Percentiles rank a stretch among this genome's conserved stretches.
These are phyloP conservation scores for Fusarium veterinarium DNA, from an alignment of 2,329 filamentous ascomycete genomes.

Conservation along the genomic window DNA sequence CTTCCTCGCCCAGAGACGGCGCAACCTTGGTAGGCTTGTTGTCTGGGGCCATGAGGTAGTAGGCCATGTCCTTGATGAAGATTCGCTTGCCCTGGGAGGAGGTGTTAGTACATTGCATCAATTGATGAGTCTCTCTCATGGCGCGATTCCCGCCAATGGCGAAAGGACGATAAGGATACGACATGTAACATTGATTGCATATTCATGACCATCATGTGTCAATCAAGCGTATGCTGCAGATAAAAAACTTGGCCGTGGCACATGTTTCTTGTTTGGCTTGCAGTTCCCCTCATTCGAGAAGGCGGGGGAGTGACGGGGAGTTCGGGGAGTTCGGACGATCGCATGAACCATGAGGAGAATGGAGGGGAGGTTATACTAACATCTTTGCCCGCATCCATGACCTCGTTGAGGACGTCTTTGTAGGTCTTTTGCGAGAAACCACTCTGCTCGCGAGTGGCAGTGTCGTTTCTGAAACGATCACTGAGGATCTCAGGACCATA, in stretches of 20 bases:
- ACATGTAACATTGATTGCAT: constrained; percentile 4
- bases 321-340: constrained; percentile 31
- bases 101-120: constrained; percentile 41
- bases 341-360: constrained; percentile 24
- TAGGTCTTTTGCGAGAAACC: constrained; percentile 79
- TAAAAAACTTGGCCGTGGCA: constrained; percentile 4
- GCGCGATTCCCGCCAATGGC: neutral
- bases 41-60: constrained; percentile 87
- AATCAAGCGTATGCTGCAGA: neutral
- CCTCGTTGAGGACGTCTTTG: constrained; percentile 79
- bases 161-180: neutral
- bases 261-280: constrained; percentile 10
- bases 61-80: constrained; percentile 98
- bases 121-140: neutral
- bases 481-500: constrained; percentile 91
- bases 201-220: neutral
- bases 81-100: constrained; percentile 80
- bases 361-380: constrained; percentile 60
- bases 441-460: constrained; percentile 64
- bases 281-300: constrained; percentile 19
- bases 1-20: constrained; percentile 77
- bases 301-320: constrained; percentile 30
- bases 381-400: constrained; percentile 79
- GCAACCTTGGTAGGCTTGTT: constrained; percentile 76
- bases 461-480: constrained; percentile 79